A percentile compares a stretch with the other conserved stretches of the same genome.
Evolutionary conservation across 331 rosid species (phyloP).

Genomic region (Rhamnella rubrinervis): DNA sequence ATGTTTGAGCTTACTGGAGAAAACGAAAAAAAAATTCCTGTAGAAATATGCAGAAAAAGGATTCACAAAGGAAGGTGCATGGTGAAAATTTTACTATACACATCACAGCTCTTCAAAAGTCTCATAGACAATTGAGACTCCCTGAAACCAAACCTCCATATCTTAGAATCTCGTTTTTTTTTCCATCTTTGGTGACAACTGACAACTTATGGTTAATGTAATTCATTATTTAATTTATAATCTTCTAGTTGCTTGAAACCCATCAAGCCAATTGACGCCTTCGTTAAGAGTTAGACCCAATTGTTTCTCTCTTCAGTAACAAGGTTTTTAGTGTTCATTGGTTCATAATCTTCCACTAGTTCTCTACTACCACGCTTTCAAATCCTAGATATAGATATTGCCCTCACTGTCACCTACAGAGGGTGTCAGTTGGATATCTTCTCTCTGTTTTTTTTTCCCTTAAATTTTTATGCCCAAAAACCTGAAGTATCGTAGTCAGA

Average conservation of each 20-base stretch:
- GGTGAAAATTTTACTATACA: not conserved
- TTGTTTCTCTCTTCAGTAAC: no score
- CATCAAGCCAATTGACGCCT: not conserved
- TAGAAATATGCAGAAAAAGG: no score
- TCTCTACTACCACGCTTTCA: not conserved
- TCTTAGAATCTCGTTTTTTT: no score
- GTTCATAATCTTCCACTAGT: no score
- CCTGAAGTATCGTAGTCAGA: not conserved
- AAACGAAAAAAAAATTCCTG: no score
- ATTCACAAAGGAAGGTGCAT: not conserved
- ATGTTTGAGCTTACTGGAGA: no score
- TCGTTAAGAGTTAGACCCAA: not conserved
- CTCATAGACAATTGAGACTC: slow-evolving; percentile 17
- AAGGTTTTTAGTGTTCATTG: no score
- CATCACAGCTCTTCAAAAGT: slow-evolving; percentile 1
- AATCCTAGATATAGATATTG: not conserved
- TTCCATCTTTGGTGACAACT: not conserved
- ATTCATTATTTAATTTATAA: no score
- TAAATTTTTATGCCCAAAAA: slow-evolving; percentile 7
- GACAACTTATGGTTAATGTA: no score
- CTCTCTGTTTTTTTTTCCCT: no score
- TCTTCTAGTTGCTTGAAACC: not conserved
- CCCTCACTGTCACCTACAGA: slow-evolving; percentile 6
- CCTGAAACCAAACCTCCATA: not conserved
- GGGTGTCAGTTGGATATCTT: no score